These are phyloP conservation scores for Grifola frondosa DNA, from an alignment of 1,284 basidiomycete species.

Conservation along the genomic window DNA sequence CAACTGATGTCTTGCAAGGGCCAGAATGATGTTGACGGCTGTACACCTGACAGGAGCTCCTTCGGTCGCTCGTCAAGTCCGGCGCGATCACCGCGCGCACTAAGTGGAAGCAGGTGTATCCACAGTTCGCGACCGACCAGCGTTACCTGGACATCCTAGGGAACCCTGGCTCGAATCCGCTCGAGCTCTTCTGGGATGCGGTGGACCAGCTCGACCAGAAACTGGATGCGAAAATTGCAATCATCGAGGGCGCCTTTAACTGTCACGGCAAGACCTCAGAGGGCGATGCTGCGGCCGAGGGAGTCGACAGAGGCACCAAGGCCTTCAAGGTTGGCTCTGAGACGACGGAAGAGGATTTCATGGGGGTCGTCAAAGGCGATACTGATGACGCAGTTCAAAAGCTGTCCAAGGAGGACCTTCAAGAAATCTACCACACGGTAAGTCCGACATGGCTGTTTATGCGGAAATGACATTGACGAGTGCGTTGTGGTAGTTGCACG, in stretches of 20 bases:
- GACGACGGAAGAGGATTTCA: slow-evolving; percentile 61
- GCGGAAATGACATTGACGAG: slow-evolving; percentile 3
- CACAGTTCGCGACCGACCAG: slow-evolving; percentile 71
- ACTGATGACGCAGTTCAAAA: slow-evolving; percentile 47
- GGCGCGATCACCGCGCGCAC: slow-evolving; percentile 78
- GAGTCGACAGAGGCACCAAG: slow-evolving; percentile 26
- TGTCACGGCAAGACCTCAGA: slow-evolving; percentile 41
- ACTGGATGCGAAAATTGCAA: slow-evolving; percentile 73
- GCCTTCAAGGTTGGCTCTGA: slow-evolving; percentile 55
- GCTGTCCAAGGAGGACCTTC: slow-evolving; percentile 54
- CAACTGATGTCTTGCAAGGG: neutral
- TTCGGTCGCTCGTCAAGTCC: slow-evolving; percentile 65
- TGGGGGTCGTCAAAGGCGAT: slow-evolving; percentile 54
- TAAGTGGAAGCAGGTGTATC: slow-evolving; percentile 91
- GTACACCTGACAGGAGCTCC: slow-evolving; percentile 48
- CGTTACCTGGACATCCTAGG: slow-evolving; percentile 88
- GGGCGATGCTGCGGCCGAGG: slow-evolving; percentile 37
- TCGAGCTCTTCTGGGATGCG: slow-evolving; percentile 95
- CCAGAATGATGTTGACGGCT: neutral
- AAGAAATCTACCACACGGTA: slow-evolving; percentile 68
- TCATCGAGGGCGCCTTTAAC: slow-evolving; percentile 62
- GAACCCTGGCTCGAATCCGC: slow-evolving; percentile 88
- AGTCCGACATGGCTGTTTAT: slow-evolving; percentile 28
- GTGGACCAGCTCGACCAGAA: slow-evolving; percentile 87
- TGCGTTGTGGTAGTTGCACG: slow-evolving; percentile 56